Conservation (phyloP, 2,329 filamentous ascomycete species). For the Talaromyces atroroseus region DNA sequence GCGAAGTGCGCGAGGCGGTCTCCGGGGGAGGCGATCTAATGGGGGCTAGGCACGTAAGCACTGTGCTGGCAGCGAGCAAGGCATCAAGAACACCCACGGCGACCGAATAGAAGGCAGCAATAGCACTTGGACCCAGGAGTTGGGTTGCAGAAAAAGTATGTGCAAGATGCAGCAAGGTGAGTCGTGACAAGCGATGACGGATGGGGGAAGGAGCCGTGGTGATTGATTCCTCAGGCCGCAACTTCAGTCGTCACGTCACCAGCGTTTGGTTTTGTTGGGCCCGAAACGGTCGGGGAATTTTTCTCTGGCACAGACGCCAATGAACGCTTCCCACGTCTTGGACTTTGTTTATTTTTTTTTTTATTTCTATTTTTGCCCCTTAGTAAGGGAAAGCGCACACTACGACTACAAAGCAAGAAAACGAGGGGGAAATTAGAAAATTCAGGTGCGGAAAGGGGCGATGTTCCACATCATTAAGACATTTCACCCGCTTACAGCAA, state of each 20-base stretch:
- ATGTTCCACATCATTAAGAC: too few species aligned
- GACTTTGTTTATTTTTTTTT: too few species aligned
- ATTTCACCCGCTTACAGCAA: too few species aligned
- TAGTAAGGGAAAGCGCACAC: too few species aligned
- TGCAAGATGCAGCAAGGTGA: neutral
- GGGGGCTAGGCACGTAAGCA: slow-evolving; percentile 13
- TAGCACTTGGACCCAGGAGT: too few species aligned
- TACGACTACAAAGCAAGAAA: too few species aligned
- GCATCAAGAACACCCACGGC: neutral
- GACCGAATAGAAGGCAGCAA: neutral
- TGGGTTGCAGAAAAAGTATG: too few species aligned
- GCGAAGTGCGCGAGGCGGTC: slow-evolving; percentile 8
- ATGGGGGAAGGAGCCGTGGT: neutral
- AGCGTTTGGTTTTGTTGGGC: slow-evolving; percentile 10
- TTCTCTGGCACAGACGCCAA: slow-evolving; percentile 19
- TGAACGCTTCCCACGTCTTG: slow-evolving; percentile 24
- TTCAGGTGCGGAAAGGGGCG: too few species aligned
- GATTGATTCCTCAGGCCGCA: slow-evolving; percentile 16
- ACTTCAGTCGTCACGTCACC: slow-evolving; percentile 1
- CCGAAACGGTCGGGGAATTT: slow-evolving; percentile 8
- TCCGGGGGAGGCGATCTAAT: slow-evolving; percentile 9
- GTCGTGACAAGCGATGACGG: neutral
- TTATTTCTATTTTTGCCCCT: too few species aligned
- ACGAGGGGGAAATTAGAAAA: too few species aligned
- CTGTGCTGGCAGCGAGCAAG: slow-evolving; percentile 12